Conservation (phyloP, 1,284 basidiomycete species). For the Golubevia pallescens region DNA sequence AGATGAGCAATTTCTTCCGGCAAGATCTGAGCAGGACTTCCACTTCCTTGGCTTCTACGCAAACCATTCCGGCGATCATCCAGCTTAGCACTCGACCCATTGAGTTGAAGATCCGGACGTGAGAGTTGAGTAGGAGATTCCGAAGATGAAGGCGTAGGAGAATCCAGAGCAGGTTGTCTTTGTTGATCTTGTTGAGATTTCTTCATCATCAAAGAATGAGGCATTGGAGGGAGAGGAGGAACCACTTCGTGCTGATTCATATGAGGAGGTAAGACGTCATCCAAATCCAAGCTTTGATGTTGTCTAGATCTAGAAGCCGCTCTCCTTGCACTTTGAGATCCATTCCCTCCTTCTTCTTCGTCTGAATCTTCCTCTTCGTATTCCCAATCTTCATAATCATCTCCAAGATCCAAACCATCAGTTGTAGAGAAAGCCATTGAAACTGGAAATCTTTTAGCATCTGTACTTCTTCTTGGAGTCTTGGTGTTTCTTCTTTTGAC, state of each 20-base stretch:
- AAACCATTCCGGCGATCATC: neutral
- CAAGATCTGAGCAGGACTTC: neutral
- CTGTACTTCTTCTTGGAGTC: slow-evolving; percentile 3
- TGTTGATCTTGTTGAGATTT: slow-evolving; percentile 1
- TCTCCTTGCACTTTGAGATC: slow-evolving; percentile 1
- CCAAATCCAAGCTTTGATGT: slow-evolving; percentile 42
- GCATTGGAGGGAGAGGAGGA: slow-evolving; percentile 41
- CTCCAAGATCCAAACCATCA: neutral
- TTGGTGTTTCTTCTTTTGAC: neutral
- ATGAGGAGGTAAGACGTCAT: slow-evolving; percentile 34
- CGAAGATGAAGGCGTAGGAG: neutral
- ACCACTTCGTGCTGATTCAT: slow-evolving; percentile 17
- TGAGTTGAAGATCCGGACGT: too few relatives aligned
- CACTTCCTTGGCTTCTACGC: neutral
- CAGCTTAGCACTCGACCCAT: neutral
- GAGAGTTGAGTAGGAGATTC: too few relatives aligned
- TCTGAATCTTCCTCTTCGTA: slow-evolving; percentile 33
- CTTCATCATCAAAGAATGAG: slow-evolving; percentile 4
- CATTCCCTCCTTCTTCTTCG: slow-evolving; percentile 29
- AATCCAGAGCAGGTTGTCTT: neutral
- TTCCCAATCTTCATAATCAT: slow-evolving; percentile 34
- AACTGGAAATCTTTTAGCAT: slow-evolving; percentile 40
- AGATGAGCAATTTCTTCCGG: neutral
- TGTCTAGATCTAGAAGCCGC: slow-evolving; percentile 31
- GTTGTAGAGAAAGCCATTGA: slow-evolving; percentile 21